These are phyloP conservation scores for Cerrena zonata DNA, from an alignment of 1,284 basidiomycete species.

Conservation along the genomic window DNA sequence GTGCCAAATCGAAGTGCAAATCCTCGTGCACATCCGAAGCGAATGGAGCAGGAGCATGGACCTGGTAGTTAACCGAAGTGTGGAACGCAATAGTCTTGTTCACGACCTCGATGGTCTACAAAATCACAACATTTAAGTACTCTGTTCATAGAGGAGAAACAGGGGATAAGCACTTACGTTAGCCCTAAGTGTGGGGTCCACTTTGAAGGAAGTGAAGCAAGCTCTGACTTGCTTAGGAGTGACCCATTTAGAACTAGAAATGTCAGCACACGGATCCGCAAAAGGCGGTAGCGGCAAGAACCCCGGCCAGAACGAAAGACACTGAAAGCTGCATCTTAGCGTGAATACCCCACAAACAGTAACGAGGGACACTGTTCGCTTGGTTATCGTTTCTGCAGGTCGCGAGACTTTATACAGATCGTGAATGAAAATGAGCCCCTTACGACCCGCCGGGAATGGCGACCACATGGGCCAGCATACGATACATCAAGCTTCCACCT, in stretches of 20 bases:
- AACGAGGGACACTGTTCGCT: neutral
- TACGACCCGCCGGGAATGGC: neutral
- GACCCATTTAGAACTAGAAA: slow-evolving; percentile 49
- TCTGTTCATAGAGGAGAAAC: too few relatives aligned
- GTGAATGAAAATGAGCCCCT: neutral
- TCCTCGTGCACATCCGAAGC: slow-evolving; percentile 53
- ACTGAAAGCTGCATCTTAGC: neutral
- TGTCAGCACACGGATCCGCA: slow-evolving; percentile 44
- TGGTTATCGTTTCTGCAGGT: neutral
- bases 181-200: slow-evolving; percentile 38
- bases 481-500: neutral
- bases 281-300: neutral
- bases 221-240: slow-evolving; percentile 44
- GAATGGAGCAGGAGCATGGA: slow-evolving; percentile 48
- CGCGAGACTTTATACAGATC: neutral
- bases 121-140: too few relatives aligned
- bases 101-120: slow-evolving; percentile 48
- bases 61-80: slow-evolving; percentile 54
- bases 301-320: neutral
- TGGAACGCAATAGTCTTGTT: slow-evolving; percentile 58
- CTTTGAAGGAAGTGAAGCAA: slow-evolving; percentile 43
- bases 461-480: neutral
- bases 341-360: neutral
- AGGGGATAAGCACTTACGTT: slow-evolving; percentile 33
- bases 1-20: slow-evolving; percentile 42